Evolutionary conservation across 257 asterid genomes (phyloP).

Genomic region (Catharanthus roseus): DNA sequence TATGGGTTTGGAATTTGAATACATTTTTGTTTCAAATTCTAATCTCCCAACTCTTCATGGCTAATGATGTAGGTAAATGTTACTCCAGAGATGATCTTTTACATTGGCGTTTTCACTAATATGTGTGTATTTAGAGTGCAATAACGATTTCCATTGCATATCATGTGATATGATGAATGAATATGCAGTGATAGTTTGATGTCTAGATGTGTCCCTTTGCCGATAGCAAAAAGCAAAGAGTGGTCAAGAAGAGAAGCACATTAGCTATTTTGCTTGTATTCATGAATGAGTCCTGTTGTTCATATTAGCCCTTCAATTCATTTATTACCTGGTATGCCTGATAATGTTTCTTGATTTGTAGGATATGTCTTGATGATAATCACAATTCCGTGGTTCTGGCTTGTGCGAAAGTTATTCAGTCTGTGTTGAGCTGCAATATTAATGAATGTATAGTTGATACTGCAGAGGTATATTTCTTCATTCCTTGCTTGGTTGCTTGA

Average conservation of each 20-base stretch:
- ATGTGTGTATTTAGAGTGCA: neutral
- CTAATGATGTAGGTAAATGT: neutral
- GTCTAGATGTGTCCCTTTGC: neutral
- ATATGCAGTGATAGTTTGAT: neutral
- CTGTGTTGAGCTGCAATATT: slow-evolving; percentile 55
- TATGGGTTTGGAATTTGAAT: neutral
- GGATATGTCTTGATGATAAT: slow-evolving; percentile 82
- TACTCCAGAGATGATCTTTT: neutral
- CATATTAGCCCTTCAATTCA: neutral
- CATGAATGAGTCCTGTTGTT: neutral
- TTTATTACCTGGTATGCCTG: neutral
- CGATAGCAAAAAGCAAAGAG: neutral
- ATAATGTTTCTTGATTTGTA: slow-evolving; percentile 23
- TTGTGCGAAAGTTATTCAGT: slow-evolving; percentile 78
- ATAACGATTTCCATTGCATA: neutral
- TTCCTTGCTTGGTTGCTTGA: slow-evolving; percentile 10
- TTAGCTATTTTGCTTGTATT: neutral
- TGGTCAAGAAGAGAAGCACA: neutral
- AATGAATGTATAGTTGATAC: slow-evolving; percentile 60
- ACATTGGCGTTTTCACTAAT: neutral
- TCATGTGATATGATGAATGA: neutral
- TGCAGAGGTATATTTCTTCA: slow-evolving; percentile 59
- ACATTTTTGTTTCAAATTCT: neutral
- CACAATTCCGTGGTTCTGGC: slow-evolving; percentile 76
- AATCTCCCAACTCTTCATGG: neutral